A percentile compares a stretch with the other conserved stretches of the same genome.
Evolutionary conservation across 78 protist species (phyloP).

Genomic region (Acrasis kona): DNA sequence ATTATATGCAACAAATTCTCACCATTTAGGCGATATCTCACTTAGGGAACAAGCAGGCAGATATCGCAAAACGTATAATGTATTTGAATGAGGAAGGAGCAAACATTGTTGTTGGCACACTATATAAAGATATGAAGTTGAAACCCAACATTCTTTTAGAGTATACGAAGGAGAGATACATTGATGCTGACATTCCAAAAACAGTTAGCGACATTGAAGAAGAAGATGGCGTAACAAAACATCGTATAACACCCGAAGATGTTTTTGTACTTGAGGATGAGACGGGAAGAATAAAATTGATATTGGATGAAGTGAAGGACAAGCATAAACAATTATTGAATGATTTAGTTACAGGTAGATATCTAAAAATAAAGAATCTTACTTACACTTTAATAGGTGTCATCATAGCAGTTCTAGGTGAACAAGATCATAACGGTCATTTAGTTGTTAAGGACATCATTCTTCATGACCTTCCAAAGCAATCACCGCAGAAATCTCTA

Average conservation of each 20-base stretch:
- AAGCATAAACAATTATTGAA: too few species aligned
- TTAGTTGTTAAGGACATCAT: background rate
- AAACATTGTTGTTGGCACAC: slow-evolving; percentile 4
- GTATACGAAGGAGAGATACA: background rate
- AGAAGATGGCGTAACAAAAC: background rate
- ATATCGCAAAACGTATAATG: slow-evolving; percentile 1
- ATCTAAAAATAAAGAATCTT: too few species aligned
- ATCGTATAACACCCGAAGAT: background rate
- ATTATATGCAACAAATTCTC: background rate
- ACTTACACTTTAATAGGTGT: too few species aligned
- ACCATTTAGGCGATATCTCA: background rate
- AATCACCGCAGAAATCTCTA: background rate
- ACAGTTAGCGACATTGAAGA: background rate
- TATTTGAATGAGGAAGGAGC: background rate
- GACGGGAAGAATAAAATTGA: slow-evolving; percentile 18
- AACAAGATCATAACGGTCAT: background rate
- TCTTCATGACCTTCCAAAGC: background rate
- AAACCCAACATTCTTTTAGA: slow-evolving; percentile 15
- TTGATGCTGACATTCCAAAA: background rate
- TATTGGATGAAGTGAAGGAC: background rate
- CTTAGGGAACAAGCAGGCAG: background rate
- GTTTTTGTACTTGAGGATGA: slow-evolving; percentile 21
- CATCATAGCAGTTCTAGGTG: background rate
- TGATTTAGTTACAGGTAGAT: background rate
- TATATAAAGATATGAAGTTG: slow-evolving; percentile 31